Base-by-base conservation (phyloP, 495 filamentous ascomycete species). In the Neurospora sp. region DNA sequence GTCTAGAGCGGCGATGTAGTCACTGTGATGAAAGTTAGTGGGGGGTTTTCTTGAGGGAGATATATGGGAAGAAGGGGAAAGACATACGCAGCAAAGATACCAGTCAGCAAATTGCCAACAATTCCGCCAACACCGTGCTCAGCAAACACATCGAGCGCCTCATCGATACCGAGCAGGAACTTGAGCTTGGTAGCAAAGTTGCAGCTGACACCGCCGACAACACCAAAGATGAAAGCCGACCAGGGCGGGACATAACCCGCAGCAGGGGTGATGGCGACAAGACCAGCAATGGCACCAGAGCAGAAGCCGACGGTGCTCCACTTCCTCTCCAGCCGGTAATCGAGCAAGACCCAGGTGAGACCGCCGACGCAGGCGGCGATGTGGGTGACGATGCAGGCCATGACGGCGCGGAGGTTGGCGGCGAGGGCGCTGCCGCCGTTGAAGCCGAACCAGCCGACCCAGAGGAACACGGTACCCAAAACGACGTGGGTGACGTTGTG, bases 381-480 rank as follows among this genome's bases (percentile, higher is more conserved):
- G 76, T 93, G 91, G 46, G 90, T 92, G n/a, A 91, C 87, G 11
- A 92, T 81, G 59, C 86, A 88, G 62, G 91, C 91, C 90, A 93
- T 92, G 78, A 92, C 88, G 72, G 96, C 90, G 77, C 96, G 91
- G 82, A 97, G 83, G 83, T 97, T 98, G 74, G 94, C 94, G 54
- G 89, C 87, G 46, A 97, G 87, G n/a, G 95, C 96, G 31, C 90
- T 93, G 73, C 96, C 96, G 71, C 92, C 96, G 79, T 99, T 99
- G 89, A 99, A 99, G 70, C 96, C 96, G 80, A 98, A 98, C 96
- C 96, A 99, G 38, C 96, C 96, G 69, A 98, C 94, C 96, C 96
- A 99, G 62, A 99, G 91, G 86, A 99, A 98, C 70, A 98, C 94
- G 14, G 96, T 99, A 5, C 96, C 96, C 66, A 99, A 90, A 41